phyloP scores from a whole-genome alignment of 768 basidiomycete species.

The Suillus paluster region DNA sequence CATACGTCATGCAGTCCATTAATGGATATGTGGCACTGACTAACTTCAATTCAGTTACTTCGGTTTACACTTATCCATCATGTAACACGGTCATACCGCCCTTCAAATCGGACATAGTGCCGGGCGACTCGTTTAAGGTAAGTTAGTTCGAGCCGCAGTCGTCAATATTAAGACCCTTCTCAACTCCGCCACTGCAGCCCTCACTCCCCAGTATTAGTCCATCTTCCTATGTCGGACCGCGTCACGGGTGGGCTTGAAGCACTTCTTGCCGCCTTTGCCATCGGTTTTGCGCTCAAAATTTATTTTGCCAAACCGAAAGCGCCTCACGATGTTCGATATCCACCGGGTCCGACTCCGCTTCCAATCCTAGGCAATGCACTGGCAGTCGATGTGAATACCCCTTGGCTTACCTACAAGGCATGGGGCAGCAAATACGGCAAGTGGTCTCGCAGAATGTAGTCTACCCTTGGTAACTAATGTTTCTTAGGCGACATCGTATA shows the following conservation, averaged over 20 bases:
- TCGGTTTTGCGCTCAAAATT: neutral
- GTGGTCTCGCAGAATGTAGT: neutral
- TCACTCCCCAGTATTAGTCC: neutral
- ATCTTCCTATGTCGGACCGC: neutral
- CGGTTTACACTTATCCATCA: too few relatives aligned
- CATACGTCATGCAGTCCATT: too few relatives aligned
- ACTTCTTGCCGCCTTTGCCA: neutral
- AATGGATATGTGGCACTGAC: too few relatives aligned
- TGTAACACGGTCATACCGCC: too few relatives aligned
- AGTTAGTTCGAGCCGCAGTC: neutral
- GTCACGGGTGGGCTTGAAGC: neutral
- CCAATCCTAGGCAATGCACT: slow-evolving; percentile 5
- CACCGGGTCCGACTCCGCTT: neutral
- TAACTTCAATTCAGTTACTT: too few relatives aligned
- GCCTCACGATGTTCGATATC: neutral
- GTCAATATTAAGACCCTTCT: neutral
- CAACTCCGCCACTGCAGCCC: neutral
- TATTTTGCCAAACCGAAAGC: neutral
- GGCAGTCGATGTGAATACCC: neutral
- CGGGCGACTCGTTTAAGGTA: neutral
- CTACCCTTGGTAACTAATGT: neutral
- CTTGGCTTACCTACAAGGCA: slow-evolving; percentile 9
- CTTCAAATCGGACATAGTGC: too few relatives aligned
- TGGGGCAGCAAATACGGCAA: neutral
- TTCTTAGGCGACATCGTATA: slow-evolving; percentile 11